A percentile compares a stretch with the other conserved stretches of the same genome.
Conservation (phyloP, 1,139 yeast genomes). For the Suhomyces terraborum region DNA sequence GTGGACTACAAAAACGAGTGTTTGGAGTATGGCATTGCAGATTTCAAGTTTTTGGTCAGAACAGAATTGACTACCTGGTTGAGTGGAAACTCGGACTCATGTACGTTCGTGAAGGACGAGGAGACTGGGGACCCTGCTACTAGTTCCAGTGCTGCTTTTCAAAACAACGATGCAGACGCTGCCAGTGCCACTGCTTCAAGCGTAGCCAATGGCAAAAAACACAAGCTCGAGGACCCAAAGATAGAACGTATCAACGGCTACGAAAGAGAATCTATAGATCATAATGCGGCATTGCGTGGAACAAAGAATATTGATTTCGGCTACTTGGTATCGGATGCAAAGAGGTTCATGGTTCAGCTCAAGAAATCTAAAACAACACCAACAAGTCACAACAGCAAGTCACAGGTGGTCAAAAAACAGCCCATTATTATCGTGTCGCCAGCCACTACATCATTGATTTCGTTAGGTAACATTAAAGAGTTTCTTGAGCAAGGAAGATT, state of each 20-base stretch:
- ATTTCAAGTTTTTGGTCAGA: constrained; percentile 82
- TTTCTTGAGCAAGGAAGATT: constrained; percentile 80
- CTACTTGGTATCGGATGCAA: constrained; percentile 72
- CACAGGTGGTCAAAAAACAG: constrained; percentile 50
- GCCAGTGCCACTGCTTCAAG: constrained; percentile 8
- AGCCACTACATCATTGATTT: constrained; percentile 85
- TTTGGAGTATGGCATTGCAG: constrained; percentile 61
- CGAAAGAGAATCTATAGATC: constrained; percentile 74
- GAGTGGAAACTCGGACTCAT: constrained; percentile 61
- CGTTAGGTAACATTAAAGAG: constrained; percentile 77
- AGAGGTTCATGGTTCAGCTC: constrained; percentile 57
- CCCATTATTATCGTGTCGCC: constrained; percentile 95
- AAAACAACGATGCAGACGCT: constrained; percentile 4
- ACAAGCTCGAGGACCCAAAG: constrained; percentile 53
- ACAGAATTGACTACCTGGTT: constrained; percentile 84
- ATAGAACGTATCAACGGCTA: constrained; percentile 53
- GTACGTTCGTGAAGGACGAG: constrained; percentile 48
- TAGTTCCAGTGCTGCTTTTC: constrained; percentile 1
- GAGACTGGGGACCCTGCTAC: constrained; percentile 4
- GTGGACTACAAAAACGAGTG: constrained; percentile 83
- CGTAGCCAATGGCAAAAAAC: constrained; percentile 21
- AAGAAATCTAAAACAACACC: constrained; percentile 40
- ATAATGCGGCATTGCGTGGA: constrained; percentile 80
- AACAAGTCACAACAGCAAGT: constrained; percentile 10
- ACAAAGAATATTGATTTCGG: constrained; percentile 72